Evolutionary conservation across 73 alveolate species (phyloP).

Genomic region (Paramecium biaurelia): DNA sequence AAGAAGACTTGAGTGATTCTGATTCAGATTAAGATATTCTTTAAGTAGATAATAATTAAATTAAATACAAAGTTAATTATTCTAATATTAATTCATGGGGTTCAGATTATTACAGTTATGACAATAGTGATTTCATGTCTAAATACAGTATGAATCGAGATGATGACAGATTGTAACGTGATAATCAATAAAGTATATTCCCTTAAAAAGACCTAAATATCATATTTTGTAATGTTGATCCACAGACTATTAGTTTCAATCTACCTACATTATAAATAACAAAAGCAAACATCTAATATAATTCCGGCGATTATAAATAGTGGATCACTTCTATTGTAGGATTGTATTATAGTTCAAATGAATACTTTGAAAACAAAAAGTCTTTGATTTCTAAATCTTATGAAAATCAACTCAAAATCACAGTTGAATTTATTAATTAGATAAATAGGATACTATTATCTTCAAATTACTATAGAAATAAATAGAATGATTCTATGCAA

Average conservation of each 20-base stretch:
- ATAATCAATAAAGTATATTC: not conserved
- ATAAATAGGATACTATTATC: not conserved
- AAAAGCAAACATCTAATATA: not conserved
- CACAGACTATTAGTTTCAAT: not conserved
- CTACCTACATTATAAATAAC: not conserved
- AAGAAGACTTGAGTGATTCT: slow-evolving; percentile 33
- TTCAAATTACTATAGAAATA: not conserved
- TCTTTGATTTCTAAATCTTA: not conserved
- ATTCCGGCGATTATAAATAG: not conserved
- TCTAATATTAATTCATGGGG: not conserved
- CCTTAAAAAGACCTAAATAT: not conserved
- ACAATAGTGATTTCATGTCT: not conserved
- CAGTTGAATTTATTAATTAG: not conserved
- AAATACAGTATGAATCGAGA: not conserved
- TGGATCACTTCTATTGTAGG: not conserved
- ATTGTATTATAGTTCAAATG: not conserved
- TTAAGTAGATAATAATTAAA: not conserved
- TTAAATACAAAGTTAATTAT: not conserved
- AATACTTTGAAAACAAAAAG: slow-evolving; percentile 1
- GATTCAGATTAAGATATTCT: slow-evolving; percentile 44
- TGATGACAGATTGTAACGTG: not conserved
- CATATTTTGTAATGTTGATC: not conserved
- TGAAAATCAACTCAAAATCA: not conserved
- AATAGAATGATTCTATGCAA: not conserved
- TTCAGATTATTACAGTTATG: not conserved